Evolutionary conservation across 495 filamentous ascomycete genomes (phyloP), one percentile per base, ranked within the genome.

Genomic region (Hypomontagnella monticulosa): DNA sequence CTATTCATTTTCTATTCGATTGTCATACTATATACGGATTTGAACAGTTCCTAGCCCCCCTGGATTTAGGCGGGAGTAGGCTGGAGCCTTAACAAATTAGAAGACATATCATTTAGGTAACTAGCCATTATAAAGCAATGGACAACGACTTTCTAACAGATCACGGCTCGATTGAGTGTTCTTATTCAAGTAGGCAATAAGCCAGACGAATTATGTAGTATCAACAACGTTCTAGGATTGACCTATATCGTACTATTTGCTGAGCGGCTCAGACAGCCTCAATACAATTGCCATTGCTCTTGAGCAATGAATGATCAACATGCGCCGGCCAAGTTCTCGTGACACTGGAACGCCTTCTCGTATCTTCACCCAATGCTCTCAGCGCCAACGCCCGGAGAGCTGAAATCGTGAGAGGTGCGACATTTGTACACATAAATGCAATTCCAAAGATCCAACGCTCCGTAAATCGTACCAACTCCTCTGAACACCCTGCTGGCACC

Each of bases 371-470:
- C 42, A 19, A n/a, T 54, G 15, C 15, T 7, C 14, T 27, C 19
- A 2, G 37, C n/a, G 18, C 16, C 49, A n/a, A 49, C 53, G 30
- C 42, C 32, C 37, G 23, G 33, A 27, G 54, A 23, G 33, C 10
- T 46, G 8, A 12, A 56, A 20, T 18, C 14, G 6, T 9, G 20
- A 41, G 43, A 38, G 10, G 32, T 18, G 27, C 16, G 46, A 15
- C 34, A 15, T 63, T 59, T 59, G 20, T 59, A 68, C 43, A 52
- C 14, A 14, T 46, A 59, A 42, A 48, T 49, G 48, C 19, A 30
- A 52, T 46, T 40, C 47, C 30, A 37, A 40, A n/a, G 20, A 40
- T 37, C 15, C 54, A 51, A 19, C 18, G 16, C 20, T 33, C 55
- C 49, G 20, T 30, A 33, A 27, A 34, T 19, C 42, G 37, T 50